A percentile compares a stretch with the other conserved stretches of the same genome.
phyloP scores from a whole-genome alignment of 371 early-diverging fungal genomes.

The Rhizopus stolonifer region DNA sequence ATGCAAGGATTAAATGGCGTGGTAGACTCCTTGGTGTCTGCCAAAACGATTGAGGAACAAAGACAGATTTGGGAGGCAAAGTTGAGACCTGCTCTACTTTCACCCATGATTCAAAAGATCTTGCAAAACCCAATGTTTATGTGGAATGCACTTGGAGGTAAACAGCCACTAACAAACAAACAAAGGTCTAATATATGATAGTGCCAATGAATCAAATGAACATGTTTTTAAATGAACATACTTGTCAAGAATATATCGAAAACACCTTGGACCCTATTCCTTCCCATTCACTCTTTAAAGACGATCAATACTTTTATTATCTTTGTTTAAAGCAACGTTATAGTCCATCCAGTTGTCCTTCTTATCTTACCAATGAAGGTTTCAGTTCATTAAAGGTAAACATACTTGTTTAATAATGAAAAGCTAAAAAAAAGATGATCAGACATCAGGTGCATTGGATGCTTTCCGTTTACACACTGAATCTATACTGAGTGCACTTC shows the following conservation, averaged over 20 bases:
- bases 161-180: neutral
- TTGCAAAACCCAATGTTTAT: slow-evolving; percentile 79
- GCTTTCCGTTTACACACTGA: slow-evolving; percentile 79
- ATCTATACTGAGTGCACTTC: slow-evolving; percentile 69
- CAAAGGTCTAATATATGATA: slow-evolving; percentile 1
- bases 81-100: slow-evolving; percentile 66
- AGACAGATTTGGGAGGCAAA: slow-evolving; percentile 61
- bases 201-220: slow-evolving; percentile 89
- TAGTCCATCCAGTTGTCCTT: slow-evolving; percentile 64
- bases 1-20: slow-evolving; percentile 60
- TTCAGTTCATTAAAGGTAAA: slow-evolving; percentile 60
- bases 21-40: slow-evolving; percentile 59
- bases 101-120: slow-evolving; percentile 60
- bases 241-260: slow-evolving; percentile 75
- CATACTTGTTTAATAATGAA: neutral
- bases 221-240: slow-evolving; percentile 79
- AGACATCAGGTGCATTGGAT: slow-evolving; percentile 49
- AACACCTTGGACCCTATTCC: slow-evolving; percentile 84
- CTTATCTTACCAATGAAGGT: slow-evolving; percentile 72
- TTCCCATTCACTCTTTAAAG: slow-evolving; percentile 54
- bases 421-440: neutral
- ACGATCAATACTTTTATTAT: slow-evolving; percentile 85
- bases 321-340: slow-evolving; percentile 73
- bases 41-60: slow-evolving; percentile 64
- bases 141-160: slow-evolving; percentile 83